These are phyloP conservation scores for Brettanomyces sp. DNA, from an alignment of 805 yeast species.

Conservation along the genomic window DNA sequence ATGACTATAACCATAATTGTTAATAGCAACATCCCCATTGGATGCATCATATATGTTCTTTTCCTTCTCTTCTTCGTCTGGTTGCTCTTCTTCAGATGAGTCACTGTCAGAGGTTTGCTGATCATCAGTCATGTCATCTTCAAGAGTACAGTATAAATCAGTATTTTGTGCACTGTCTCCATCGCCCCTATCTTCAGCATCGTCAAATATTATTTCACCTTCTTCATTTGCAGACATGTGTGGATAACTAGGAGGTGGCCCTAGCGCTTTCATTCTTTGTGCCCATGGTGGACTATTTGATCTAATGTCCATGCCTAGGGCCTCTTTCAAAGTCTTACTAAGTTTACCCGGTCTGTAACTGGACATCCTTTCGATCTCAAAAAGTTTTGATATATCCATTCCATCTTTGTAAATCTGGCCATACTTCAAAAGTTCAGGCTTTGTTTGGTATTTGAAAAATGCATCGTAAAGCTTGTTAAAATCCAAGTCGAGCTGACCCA, in stretches of 20 bases:
- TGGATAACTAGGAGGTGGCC: conserved; percentile 80
- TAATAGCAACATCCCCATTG: conserved; percentile 8
- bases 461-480: conserved; percentile 77
- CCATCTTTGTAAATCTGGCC: conserved; percentile 84
- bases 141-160: conserved; percentile 22
- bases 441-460: conserved; percentile 71
- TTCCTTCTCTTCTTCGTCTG: conserved; percentile 25
- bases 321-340: conserved; percentile 51
- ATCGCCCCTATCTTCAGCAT: conserved; percentile 6
- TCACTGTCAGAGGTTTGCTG: conserved; percentile 27
- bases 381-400: conserved; percentile 26
- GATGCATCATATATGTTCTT: conserved; percentile 17
- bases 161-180: conserved; percentile 9
- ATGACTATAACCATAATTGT: conserved; percentile 20
- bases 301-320: conserved; percentile 44
- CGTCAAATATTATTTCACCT: conserved; percentile 25
- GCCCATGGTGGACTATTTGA: conserved; percentile 72
- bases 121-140: conserved; percentile 24
- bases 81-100: conserved; percentile 21
- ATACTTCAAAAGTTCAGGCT: conserved; percentile 55
- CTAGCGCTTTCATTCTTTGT: conserved; percentile 52
- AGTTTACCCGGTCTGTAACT: conserved; percentile 54
- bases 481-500: conserved; percentile 81
- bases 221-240: conserved; percentile 39
- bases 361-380: conserved; percentile 27